These are phyloP conservation scores for Cucurbita ficifolia DNA, from an alignment of 306 rosid genomes.

Conservation along the genomic window DNA sequence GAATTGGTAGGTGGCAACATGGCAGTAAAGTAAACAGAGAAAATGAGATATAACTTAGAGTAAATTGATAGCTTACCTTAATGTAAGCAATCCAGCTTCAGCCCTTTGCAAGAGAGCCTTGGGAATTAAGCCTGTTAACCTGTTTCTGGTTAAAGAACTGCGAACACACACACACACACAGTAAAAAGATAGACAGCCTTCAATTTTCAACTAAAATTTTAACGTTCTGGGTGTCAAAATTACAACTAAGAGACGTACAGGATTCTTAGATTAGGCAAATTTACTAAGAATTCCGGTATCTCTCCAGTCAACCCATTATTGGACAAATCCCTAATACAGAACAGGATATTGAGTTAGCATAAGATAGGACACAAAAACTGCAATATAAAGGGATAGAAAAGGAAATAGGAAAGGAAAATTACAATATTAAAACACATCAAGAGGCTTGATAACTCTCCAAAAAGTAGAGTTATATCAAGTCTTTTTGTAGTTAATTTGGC, in stretches of 20 bases:
- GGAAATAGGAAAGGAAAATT: not conserved
- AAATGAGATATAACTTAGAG: not conserved
- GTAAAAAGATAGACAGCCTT: not conserved
- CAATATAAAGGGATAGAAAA: not conserved
- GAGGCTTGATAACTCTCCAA: not conserved
- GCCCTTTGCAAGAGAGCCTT: slow-evolving; percentile 5
- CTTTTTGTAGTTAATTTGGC: too few relatives aligned
- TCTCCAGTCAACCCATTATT: slow-evolving; percentile 27
- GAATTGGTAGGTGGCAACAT: not conserved
- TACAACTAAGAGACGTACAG: slow-evolving; percentile 15
- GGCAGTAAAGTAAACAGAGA: not conserved
- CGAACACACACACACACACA: not conserved
- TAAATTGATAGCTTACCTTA: not conserved
- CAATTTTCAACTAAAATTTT: not conserved
- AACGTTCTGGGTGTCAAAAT: not conserved
- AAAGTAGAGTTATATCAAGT: too few relatives aligned
- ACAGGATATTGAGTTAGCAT: not conserved
- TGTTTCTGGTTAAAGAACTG: slow-evolving; percentile 10
- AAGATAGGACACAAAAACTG: not conserved
- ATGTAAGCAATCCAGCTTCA: not conserved
- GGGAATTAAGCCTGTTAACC: slow-evolving; percentile 11
- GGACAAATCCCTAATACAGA: slow-evolving; percentile 24
- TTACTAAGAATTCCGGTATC: slow-evolving; percentile 19
- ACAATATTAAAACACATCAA: not conserved
- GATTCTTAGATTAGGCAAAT: slow-evolving; percentile 3